phyloP scores from a whole-genome alignment of 2,329 filamentous ascomycete genomes.

The Xylaria sp. region DNA sequence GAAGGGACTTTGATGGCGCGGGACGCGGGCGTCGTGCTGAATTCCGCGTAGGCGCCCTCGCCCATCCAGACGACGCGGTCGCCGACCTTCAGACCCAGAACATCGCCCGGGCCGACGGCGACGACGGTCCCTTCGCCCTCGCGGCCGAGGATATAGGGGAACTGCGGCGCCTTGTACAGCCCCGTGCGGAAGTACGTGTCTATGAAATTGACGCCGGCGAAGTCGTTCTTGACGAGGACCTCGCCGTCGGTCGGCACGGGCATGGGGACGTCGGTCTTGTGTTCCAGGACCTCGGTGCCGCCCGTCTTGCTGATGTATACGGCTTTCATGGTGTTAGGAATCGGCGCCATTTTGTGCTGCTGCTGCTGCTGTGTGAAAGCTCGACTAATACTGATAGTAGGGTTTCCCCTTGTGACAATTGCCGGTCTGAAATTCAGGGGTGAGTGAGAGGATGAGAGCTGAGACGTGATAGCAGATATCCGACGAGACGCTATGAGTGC shows the following conservation, averaged over 20 bases:
- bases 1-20: conserved; percentile 73
- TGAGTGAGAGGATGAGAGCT: conserved; percentile 21
- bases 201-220: conserved; percentile 86
- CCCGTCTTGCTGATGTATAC: conserved; percentile 78
- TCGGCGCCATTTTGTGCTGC: conserved; percentile 48
- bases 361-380: neutral
- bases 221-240: conserved; percentile 83
- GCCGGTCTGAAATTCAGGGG: neutral
- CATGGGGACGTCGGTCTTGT: conserved; percentile 76
- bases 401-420: conserved; percentile 8
- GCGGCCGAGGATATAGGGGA: conserved; percentile 81
- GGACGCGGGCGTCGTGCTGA: conserved; percentile 63
- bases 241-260: conserved; percentile 75
- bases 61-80: conserved; percentile 78
- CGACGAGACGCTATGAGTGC: conserved; percentile 34
- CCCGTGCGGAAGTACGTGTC: conserved; percentile 91
- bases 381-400: conserved; percentile 1
- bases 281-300: conserved; percentile 76
- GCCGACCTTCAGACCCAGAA: conserved; percentile 69
- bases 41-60: conserved; percentile 65
- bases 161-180: conserved; percentile 75
- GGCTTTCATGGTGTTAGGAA: conserved; percentile 77
- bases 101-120: conserved; percentile 64
- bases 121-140: conserved; percentile 81
- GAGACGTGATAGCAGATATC: conserved; percentile 34